These are phyloP conservation scores for Penicillium occitanis DNA, from an alignment of 2,329 filamentous ascomycete genomes.

Conservation along the genomic window DNA sequence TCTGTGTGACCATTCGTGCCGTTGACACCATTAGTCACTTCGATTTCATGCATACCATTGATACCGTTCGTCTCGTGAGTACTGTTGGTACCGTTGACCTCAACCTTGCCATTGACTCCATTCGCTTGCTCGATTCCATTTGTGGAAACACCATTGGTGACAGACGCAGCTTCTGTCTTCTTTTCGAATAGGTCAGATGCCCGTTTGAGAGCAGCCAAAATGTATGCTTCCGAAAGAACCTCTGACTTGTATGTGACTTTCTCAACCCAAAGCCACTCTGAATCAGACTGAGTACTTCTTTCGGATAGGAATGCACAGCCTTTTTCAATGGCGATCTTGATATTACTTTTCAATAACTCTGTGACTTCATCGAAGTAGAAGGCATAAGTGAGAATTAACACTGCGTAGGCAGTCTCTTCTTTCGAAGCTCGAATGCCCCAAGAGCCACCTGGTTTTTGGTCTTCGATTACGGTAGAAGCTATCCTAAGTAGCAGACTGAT, in stretches of 20 bases:
- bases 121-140: neutral
- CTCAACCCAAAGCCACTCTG: slow-evolving; percentile 27
- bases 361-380: neutral
- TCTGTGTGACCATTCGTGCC: neutral
- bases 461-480: slow-evolving; percentile 13
- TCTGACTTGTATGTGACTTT: slow-evolving; percentile 27
- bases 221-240: slow-evolving; percentile 28
- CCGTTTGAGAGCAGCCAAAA: slow-evolving; percentile 30
- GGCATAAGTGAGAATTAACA: slow-evolving; percentile 23
- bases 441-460: slow-evolving; percentile 23
- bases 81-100: neutral
- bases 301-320: neutral
- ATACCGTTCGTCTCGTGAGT: neutral
- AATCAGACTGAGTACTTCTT: slow-evolving; percentile 5
- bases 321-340: neutral
- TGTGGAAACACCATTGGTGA: neutral
- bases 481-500: slow-evolving; percentile 12
- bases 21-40: neutral
- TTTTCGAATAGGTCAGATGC: neutral
- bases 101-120: neutral
- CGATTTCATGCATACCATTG: neutral
- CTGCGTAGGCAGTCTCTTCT: slow-evolving; percentile 27
- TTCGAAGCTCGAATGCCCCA: slow-evolving; percentile 23
- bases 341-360: neutral
- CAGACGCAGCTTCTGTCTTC: neutral